Percentiles rank a stretch among this genome's conserved stretches.
Evolutionary conservation across 192 early-diverging fungal species (phyloP).

Genomic region (Ramicandelaber brevisporus): DNA sequence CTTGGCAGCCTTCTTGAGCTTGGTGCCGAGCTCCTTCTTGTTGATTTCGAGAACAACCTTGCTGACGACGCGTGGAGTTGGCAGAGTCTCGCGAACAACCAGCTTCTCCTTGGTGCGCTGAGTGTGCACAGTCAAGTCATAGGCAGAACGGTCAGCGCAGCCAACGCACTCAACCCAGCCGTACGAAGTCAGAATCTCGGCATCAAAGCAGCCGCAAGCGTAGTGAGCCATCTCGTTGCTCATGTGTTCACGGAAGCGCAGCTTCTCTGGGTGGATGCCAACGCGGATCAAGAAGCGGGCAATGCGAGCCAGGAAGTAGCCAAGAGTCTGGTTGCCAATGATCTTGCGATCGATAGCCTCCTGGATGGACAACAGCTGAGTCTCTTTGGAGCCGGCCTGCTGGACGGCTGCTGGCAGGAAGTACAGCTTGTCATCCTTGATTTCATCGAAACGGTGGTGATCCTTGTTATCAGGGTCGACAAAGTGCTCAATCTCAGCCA

Average conservation of each 20-base stretch:
- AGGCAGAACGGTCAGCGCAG: conserved; percentile 96
- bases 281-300: conserved; percentile 71
- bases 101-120: conserved; percentile 77
- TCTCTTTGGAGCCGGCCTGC: conserved; percentile 41
- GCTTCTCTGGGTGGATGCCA: conserved; percentile 59
- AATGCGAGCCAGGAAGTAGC: conserved; percentile 94
- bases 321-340: conserved; percentile 92
- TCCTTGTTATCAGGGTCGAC: conserved; percentile 85
- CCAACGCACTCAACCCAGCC: conserved; percentile 99
- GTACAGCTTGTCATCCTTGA: conserved; percentile 45
- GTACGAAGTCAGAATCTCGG: conserved; percentile 80
- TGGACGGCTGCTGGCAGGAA: conserved; percentile 59
- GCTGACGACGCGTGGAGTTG: conserved; percentile 53
- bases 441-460: conserved; percentile 73
- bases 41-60: conserved; percentile 64
- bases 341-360: conserved; percentile 70
- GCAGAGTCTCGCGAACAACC: conserved; percentile 67
- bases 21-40: conserved; percentile 84
- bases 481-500: conserved; percentile 99
- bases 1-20: conserved; percentile 79
- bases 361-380: conserved; percentile 51
- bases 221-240: conserved; percentile 99
- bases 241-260: conserved; percentile 98
- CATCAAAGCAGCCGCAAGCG: conserved; percentile 96
- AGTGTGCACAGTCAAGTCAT: conserved; percentile 81